Evolutionary conservation across 139 green algal species (phyloP), one percentile per base, ranked within the genome.

Genomic region (Micromonas commoda): DNA sequence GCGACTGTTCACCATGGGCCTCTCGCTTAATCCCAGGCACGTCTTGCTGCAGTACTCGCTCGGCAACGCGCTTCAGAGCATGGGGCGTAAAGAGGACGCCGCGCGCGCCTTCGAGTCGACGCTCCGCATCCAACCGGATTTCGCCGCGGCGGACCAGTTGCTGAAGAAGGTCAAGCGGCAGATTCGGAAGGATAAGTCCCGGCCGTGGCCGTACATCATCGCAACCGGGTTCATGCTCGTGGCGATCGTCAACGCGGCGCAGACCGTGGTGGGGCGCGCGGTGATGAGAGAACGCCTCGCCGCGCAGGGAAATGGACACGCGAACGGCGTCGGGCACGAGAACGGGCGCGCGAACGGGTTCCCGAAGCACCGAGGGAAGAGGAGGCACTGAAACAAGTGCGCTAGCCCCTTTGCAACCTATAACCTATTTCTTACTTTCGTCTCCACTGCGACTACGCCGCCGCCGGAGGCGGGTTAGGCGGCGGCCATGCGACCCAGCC

Each of bases 21-120:
- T 81, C 28, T n/a, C 65, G 64, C 37, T 81, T 16, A 64, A 74
- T 24, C 76, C 76, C 6, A 4, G 35, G 39, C 76, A 81, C 51
- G 63, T 31, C 26, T 63, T 81, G 24, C 63, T 81, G 28, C 76
- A 64, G 45, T 81, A 73, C 33, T 35, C 24, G 23, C 35, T 75
- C 1, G 76, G 76, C 21, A 63, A 28, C 24, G 76, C 33, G 16
- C 52, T 63, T 29, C 63, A 35, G 21, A 64, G 28, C 34, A n/a
- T 66, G 34, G 76, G 76, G 3, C 63, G 64, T 31, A 37, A 39
- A 2, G 63, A 81, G 21, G 64, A 76, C 3, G 76, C 76, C 2
- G 24, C 2, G 33, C 61, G 34, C 9, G 16, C 2, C 24, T 81
- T 81, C 34, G 9, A 76, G 32, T 35, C 76, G 26, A 37, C 64